Conservation (phyloP, 2,329 filamentous ascomycete species). For the Macrophomina tecta region DNA sequence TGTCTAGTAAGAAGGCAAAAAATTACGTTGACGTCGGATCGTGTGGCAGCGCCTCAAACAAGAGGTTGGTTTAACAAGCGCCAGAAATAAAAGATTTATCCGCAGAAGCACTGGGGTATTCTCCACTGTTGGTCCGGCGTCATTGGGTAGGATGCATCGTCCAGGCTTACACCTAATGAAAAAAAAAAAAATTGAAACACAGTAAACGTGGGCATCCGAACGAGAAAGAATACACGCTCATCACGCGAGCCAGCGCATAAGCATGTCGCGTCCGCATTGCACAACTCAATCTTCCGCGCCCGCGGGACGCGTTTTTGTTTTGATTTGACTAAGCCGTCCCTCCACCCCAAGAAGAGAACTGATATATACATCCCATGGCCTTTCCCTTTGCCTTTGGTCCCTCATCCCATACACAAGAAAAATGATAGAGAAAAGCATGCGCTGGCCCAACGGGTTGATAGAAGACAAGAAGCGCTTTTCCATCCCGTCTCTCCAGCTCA, state of each 20-base stretch:
- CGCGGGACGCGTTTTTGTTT: slow-evolving; percentile 13
- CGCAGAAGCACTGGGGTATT: not conserved
- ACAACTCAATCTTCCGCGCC: not conserved
- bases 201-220: slow-evolving; percentile 3
- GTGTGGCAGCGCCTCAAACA: slow-evolving; percentile 12
- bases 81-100: not conserved
- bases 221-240: slow-evolving; percentile 1
- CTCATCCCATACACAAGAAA: not conserved
- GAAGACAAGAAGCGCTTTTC: not conserved
- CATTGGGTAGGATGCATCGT: slow-evolving; percentile 11
- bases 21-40: slow-evolving; percentile 15
- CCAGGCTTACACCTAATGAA: not conserved
- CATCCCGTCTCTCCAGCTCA: slow-evolving; percentile 9
- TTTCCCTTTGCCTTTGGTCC: not conserved
- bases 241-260: not conserved
- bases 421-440: not conserved
- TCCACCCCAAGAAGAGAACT: not conserved
- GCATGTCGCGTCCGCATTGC: not conserved
- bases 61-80: not conserved
- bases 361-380: slow-evolving; percentile 8
- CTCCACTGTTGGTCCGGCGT: slow-evolving; percentile 14
- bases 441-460: not conserved
- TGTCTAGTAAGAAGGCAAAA: no score
- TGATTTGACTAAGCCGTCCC: not conserved
- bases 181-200: slow-evolving; percentile 3